These are phyloP conservation scores for Fraxinus albicans DNA, from an alignment of 305 asterid species.

Conservation along the genomic window DNA sequence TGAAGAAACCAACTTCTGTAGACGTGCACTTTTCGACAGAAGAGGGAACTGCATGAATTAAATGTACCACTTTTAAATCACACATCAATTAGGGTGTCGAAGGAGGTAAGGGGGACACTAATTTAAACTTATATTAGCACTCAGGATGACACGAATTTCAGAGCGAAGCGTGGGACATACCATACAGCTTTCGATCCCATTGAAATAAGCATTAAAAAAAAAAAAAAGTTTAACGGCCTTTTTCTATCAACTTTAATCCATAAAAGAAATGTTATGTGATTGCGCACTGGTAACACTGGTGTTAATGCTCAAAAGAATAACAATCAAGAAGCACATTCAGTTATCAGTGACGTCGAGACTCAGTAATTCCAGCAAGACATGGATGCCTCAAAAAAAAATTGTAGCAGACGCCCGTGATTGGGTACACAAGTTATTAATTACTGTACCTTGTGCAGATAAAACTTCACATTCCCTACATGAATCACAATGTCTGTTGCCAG, in stretches of 20 bases:
- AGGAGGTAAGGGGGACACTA: background rate
- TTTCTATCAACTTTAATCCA: background rate
- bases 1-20: conserved; percentile 26
- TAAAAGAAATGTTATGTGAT: background rate
- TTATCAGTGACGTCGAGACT: background rate
- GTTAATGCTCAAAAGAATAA: background rate
- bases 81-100: background rate
- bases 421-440: background rate
- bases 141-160: background rate
- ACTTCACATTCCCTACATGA: conserved; percentile 64
- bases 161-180: background rate
- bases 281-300: background rate
- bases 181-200: background rate
- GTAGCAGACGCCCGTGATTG: background rate
- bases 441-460: conserved; percentile 90
- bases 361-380: background rate
- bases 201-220: background rate
- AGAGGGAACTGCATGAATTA: background rate
- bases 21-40: no score
- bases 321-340: background rate
- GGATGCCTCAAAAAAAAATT: background rate
- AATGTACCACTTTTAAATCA: background rate
- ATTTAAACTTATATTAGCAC: background rate
- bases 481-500: conserved; percentile 74
- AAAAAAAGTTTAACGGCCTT: background rate